A percentile compares a stretch with the other conserved stretches of the same genome.
phyloP scores from a whole-genome alignment of 345 rosid species.

The Tarenaya hassleriana region DNA sequence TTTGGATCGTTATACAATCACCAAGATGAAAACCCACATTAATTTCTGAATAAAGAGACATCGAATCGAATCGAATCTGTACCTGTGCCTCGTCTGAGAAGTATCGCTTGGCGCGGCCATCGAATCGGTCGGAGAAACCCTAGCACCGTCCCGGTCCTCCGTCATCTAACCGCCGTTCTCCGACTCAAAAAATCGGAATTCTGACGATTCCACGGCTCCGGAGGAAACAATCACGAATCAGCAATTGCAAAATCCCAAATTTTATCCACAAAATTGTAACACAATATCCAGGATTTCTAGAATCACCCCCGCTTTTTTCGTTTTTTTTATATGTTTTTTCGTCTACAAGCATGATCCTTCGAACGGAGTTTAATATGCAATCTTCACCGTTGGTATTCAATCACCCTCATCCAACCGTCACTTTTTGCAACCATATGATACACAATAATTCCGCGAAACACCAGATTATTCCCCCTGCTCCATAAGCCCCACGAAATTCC shows the following conservation, averaged over 20 bases:
- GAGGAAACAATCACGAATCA: constrained; percentile 7
- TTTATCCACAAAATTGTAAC: not conserved
- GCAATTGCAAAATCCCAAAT: not conserved
- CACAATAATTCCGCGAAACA: no score
- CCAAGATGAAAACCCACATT: not conserved
- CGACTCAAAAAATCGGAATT: not conserved
- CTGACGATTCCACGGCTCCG: constrained; percentile 7
- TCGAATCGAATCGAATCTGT: not conserved
- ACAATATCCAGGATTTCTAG: no score
- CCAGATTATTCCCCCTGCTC: no score
- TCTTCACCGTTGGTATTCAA: no score
- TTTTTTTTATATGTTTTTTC: no score
- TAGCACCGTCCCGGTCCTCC: constrained; percentile 33
- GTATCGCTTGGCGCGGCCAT: constrained; percentile 22
- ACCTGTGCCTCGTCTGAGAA: constrained; percentile 55
- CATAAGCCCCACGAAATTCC: no score
- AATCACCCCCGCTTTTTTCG: no score
- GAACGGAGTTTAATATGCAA: no score
- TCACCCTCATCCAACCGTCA: no score
- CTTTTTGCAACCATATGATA: no score
- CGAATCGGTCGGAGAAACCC: constrained; percentile 36
- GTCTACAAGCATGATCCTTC: no score
- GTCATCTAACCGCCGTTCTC: constrained; percentile 31
- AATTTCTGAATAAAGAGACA: not conserved
- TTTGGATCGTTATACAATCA: not conserved